Percentiles rank a stretch among this genome's conserved stretches.
Evolutionary conservation across 225 moss, liverwort and hornwort genomes (phyloP).

Genomic region (Climacium dendroides): DNA sequence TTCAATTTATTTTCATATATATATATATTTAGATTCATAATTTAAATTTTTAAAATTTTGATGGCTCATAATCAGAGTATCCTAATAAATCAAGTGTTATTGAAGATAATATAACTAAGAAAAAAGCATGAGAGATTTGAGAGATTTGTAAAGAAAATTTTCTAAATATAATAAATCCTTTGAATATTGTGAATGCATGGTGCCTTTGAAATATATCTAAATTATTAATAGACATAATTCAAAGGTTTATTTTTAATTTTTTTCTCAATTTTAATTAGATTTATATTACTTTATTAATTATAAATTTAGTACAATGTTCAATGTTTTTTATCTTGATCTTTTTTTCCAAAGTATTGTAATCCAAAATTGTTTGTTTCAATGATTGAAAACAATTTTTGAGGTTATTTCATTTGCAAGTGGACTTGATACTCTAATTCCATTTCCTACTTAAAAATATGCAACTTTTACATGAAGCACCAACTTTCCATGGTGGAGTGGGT

Average conservation of each 20-base stretch:
- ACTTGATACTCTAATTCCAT: neutral
- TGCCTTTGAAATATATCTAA: too few relatives aligned
- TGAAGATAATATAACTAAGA: neutral
- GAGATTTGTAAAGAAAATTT: neutral
- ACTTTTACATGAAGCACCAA: neutral
- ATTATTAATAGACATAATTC: neutral
- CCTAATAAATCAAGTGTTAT: neutral
- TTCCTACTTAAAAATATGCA: neutral
- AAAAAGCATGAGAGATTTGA: neutral
- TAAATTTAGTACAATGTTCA: neutral
- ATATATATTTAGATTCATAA: neutral
- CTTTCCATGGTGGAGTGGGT: accelerated
- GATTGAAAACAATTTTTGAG: neutral
- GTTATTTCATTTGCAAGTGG: neutral
- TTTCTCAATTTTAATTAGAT: neutral
- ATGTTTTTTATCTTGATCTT: neutral
- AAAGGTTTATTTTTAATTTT: neutral
- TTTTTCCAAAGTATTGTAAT: neutral
- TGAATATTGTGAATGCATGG: too few relatives aligned
- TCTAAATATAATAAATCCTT: neutral
- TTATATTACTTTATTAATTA: neutral
- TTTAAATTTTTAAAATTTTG: neutral
- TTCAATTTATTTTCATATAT: neutral
- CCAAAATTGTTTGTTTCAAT: neutral
- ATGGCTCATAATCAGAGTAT: neutral